Conservation (phyloP, 1,139 yeast species). For the Nakaseomyces bracarensis region DNA sequence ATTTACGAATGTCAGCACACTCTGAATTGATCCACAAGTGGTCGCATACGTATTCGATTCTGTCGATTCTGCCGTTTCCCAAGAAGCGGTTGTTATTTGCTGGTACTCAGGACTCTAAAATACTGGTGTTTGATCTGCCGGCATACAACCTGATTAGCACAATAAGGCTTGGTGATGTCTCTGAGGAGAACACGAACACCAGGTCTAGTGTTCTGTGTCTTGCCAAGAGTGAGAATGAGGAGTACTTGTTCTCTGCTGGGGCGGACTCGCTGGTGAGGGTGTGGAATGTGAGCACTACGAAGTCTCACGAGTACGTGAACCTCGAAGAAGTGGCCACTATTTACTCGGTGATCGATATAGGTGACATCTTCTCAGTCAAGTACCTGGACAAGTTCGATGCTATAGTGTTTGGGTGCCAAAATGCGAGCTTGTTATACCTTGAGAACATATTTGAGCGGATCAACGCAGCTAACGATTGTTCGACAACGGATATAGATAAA, state of each 20-base stretch:
- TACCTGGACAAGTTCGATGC: slow-evolving; percentile 57
- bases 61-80: slow-evolving; percentile 69
- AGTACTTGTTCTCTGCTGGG: slow-evolving; percentile 71
- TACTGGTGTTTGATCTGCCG: slow-evolving; percentile 60
- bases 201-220: slow-evolving; percentile 65
- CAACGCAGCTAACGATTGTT: slow-evolving; percentile 11
- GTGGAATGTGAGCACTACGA: slow-evolving; percentile 47
- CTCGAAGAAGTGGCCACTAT: slow-evolving; percentile 53
- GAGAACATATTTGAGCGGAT: slow-evolving; percentile 31
- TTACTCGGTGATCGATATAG: slow-evolving; percentile 79
- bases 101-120: slow-evolving; percentile 89
- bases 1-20: not conserved
- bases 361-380: slow-evolving; percentile 80
- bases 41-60: slow-evolving; percentile 63
- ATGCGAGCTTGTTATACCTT: slow-evolving; percentile 79
- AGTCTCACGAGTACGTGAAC: slow-evolving; percentile 16
- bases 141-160: slow-evolving; percentile 42
- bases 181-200: slow-evolving; percentile 52
- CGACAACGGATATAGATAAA: slow-evolving; percentile 18
- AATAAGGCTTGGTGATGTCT: slow-evolving; percentile 21
- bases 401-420: slow-evolving; percentile 82
- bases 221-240: slow-evolving; percentile 49
- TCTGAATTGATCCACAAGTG: slow-evolving; percentile 55
- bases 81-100: slow-evolving; percentile 57
- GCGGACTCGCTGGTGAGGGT: slow-evolving; percentile 83